Conservation (phyloP, 2,329 filamentous ascomycete species). For the Metarhizium anisopliae region DNA sequence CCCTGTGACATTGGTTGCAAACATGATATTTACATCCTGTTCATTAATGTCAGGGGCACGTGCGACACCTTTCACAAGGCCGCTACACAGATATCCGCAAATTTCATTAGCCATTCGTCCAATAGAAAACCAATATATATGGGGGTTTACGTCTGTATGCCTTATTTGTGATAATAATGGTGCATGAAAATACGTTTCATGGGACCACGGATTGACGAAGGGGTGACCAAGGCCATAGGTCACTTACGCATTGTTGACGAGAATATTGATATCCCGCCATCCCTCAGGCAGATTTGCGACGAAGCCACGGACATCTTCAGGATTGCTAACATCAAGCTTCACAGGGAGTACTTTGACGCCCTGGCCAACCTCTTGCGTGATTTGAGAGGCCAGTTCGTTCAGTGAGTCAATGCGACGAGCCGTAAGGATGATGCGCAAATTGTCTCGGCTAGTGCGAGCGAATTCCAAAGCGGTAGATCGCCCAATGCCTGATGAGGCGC, state of each 20-base stretch:
- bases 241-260: conserved; percentile 92
- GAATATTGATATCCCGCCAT: conserved; percentile 74
- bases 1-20: conserved; percentile 86
- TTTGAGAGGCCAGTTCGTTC: conserved; percentile 66
- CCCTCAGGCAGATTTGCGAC: conserved; percentile 67
- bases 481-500: conserved; percentile 89
- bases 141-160: neutral
- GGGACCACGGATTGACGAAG: neutral
- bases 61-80: conserved; percentile 81
- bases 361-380: conserved; percentile 64
- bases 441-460: conserved; percentile 70
- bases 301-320: conserved; percentile 64
- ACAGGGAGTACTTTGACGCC: conserved; percentile 77
- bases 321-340: conserved; percentile 78
- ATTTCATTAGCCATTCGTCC: neutral
- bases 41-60: conserved; percentile 74
- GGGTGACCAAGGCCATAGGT: conserved; percentile 21
- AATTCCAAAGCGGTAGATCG: conserved; percentile 81
- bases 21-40: conserved; percentile 80
- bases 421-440: conserved; percentile 77
- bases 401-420: conserved; percentile 77
- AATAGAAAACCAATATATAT: neutral
- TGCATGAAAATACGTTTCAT: neutral
- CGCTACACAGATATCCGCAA: conserved; percentile 37
- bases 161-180: neutral